phyloP scores from a whole-genome alignment of 768 basidiomycete species.

The Mycena kentingensis region DNA sequence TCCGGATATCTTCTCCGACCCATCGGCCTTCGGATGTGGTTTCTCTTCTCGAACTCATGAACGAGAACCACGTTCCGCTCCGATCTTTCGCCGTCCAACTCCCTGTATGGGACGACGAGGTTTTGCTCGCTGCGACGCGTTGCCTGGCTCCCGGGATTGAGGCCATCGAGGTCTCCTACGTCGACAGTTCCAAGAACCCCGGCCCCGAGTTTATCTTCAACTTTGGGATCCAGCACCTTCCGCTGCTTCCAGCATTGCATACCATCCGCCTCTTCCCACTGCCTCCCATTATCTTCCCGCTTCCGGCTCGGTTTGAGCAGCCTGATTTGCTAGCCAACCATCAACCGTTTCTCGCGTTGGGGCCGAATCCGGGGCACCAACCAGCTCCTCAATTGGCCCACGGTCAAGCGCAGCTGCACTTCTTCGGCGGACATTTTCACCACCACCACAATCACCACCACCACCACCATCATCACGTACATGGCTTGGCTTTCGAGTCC shows the following conservation, averaged over 20 bases:
- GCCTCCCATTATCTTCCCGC: background rate
- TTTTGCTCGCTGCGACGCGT: constrained; percentile 12
- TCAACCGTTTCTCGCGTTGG: too few species aligned
- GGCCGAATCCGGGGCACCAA: too few species aligned
- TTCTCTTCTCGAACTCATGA: constrained; percentile 8
- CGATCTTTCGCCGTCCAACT: constrained; percentile 1
- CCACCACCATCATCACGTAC: too few species aligned
- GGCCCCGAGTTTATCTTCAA: background rate
- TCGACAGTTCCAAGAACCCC: background rate
- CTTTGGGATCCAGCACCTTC: background rate
- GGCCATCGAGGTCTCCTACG: constrained; percentile 10
- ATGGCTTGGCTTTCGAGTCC: too few species aligned
- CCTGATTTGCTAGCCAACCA: too few species aligned
- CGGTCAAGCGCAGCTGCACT: too few species aligned
- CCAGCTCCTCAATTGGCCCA: too few species aligned
- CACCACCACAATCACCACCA: too few species aligned
- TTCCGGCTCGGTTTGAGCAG: background rate
- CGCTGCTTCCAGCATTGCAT: background rate
- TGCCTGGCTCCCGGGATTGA: constrained; percentile 5
- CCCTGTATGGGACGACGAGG: constrained; percentile 14
- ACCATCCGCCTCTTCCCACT: background rate
- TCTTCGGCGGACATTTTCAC: too few species aligned
- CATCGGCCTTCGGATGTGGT: constrained; percentile 4
- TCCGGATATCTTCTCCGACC: constrained; percentile 1
- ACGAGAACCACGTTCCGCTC: background rate